Evolutionary conservation across 441 rosid genomes (phyloP).

Genomic region (Eutrema salsugineum): DNA sequence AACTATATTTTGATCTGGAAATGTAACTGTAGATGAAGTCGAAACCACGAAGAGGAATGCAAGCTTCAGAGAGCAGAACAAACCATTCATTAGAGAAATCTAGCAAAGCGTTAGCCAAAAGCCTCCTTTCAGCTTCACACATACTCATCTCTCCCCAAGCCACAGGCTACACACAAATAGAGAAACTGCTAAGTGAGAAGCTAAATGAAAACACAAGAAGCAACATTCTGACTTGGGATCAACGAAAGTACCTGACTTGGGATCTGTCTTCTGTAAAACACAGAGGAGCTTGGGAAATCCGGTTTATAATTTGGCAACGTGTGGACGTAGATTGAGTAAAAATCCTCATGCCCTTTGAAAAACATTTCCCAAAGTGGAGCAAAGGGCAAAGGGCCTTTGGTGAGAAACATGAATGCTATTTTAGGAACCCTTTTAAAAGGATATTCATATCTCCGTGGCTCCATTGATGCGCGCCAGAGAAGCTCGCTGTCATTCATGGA

Average conservation of each 20-base stretch:
- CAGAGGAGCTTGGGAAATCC: slow-evolving; percentile 50
- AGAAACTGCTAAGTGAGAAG: not conserved
- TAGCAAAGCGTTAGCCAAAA: slow-evolving; percentile 81
- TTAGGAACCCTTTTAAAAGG: slow-evolving; percentile 69
- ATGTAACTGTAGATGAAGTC: slow-evolving; percentile 51
- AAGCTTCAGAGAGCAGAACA: slow-evolving; percentile 76
- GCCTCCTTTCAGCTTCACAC: slow-evolving; percentile 96
- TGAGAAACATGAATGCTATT: slow-evolving; percentile 81
- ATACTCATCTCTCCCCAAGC: slow-evolving; percentile 93
- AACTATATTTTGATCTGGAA: slow-evolving; percentile 62
- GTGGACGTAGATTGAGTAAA: slow-evolving; percentile 56
- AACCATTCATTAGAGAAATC: slow-evolving; percentile 93
- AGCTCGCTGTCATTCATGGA: slow-evolving; percentile 63
- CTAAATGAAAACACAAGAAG: not conserved
- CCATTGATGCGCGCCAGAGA: slow-evolving; percentile 69
- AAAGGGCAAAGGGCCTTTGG: slow-evolving; percentile 72
- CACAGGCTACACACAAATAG: slow-evolving; percentile 44
- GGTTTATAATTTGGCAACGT: slow-evolving; percentile 45
- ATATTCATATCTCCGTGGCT: slow-evolving; percentile 41
- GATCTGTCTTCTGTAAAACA: slow-evolving; percentile 64
- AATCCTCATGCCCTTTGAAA: slow-evolving; percentile 52
- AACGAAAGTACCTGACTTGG: slow-evolving; percentile 82
- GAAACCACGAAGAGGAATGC: slow-evolving; percentile 81
- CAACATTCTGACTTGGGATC: slow-evolving; percentile 76
- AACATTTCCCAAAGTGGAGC: slow-evolving; percentile 84